Conservation (phyloP, 495 filamentous ascomycete species). For the Penicillium coffeae region DNA sequence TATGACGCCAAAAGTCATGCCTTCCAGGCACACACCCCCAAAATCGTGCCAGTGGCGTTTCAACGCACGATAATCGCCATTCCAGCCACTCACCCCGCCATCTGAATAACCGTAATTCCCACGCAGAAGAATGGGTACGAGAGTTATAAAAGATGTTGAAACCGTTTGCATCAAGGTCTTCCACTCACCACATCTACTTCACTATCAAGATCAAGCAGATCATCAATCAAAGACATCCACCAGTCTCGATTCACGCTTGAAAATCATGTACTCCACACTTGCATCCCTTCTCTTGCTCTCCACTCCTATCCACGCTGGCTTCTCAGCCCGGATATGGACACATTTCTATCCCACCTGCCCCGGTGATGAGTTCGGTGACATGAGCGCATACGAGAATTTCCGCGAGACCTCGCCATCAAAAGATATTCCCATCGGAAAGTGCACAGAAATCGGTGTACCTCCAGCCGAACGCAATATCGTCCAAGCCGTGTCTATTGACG, state of each 20-base stretch:
- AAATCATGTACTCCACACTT: constrained; percentile 20
- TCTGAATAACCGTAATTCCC: constrained; percentile 10
- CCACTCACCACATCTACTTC: not conserved
- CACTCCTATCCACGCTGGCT: constrained; percentile 21
- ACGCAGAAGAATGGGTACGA: constrained; percentile 7
- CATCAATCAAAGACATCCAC: not conserved
- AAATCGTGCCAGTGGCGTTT: constrained; percentile 12
- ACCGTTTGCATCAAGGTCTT: not conserved
- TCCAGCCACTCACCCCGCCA: constrained; percentile 24
- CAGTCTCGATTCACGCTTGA: not conserved
- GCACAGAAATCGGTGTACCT: constrained; percentile 30
- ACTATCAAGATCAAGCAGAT: not conserved
- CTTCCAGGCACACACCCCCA: not conserved
- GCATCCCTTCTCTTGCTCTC: constrained; percentile 24
- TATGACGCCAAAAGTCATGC: constrained; percentile 18
- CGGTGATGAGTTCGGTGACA: constrained; percentile 17
- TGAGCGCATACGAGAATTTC: constrained; percentile 26
- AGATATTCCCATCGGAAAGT: constrained; percentile 24
- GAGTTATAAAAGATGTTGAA: constrained; percentile 12
- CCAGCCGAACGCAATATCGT: constrained; percentile 24
- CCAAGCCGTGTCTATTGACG: constrained; percentile 31
- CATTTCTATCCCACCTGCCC: constrained; percentile 39
- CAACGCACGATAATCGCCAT: constrained; percentile 12
- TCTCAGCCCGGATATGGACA: constrained; percentile 29
- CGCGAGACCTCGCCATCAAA: constrained; percentile 22